Conservation (phyloP, 257 asterid genomes). For the Pogostemon cablin region DNA sequence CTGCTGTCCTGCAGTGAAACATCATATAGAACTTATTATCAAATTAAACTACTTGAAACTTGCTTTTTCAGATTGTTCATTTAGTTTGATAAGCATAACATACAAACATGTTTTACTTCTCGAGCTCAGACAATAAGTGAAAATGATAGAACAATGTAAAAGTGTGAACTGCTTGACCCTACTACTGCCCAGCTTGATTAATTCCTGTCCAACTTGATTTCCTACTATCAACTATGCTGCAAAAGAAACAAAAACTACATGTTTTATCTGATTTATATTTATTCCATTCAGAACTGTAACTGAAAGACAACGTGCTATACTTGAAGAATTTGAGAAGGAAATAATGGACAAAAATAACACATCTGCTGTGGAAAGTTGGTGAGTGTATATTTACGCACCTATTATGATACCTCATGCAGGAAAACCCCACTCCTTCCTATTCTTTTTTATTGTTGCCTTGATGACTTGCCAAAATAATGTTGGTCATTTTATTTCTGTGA, state of each 20-base stretch:
- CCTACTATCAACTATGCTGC: slow-evolving; percentile 13
- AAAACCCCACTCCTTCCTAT: not conserved
- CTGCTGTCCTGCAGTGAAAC: not conserved
- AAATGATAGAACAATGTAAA: not conserved
- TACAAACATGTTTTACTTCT: not conserved
- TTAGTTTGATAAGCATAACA: not conserved
- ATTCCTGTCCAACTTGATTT: not conserved
- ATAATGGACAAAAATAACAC: slow-evolving; percentile 41
- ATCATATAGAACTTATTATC: slow-evolving; percentile 1
- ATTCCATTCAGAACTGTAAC: slow-evolving; percentile 51
- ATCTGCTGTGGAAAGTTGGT: slow-evolving; percentile 63
- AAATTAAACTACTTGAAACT: not conserved
- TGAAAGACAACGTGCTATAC: slow-evolving; percentile 72
- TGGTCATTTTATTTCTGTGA: not conserved
- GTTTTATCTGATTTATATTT: slow-evolving; percentile 12
- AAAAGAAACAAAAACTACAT: not conserved
- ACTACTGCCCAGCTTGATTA: not conserved
- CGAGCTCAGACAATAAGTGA: not conserved
- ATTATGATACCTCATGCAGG: slow-evolving; percentile 7
- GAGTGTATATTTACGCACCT: slow-evolving; percentile 35
- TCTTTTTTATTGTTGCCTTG: not conserved
- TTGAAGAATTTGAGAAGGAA: slow-evolving; percentile 91
- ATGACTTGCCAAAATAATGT: not conserved
- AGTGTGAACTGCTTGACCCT: not conserved
- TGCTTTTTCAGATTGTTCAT: not conserved